Evolutionary conservation across 129 eudicot species (phyloP).

Genomic region (Escallonia herrerae): DNA sequence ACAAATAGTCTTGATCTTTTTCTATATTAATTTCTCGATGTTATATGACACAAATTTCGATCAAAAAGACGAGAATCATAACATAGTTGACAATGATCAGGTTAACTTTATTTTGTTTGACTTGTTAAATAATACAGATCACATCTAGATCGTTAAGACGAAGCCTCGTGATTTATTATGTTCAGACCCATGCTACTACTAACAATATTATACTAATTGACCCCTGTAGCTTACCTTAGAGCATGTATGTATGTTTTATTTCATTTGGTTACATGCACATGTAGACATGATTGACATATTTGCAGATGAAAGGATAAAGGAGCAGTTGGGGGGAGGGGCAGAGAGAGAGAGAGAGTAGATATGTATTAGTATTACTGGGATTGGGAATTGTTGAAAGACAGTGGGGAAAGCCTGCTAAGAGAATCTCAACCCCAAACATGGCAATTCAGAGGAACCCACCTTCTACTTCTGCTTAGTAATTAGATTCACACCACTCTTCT

Average conservation of each 20-base stretch:
- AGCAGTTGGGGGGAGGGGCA: neutral
- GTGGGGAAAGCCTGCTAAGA: slow-evolving; percentile 37
- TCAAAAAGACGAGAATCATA: too few relatives aligned
- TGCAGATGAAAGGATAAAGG: slow-evolving; percentile 12
- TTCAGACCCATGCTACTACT: slow-evolving; percentile 6
- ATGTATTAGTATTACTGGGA: slow-evolving; percentile 38
- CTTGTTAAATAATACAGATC: too few relatives aligned
- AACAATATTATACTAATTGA: too few relatives aligned
- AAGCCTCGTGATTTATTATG: neutral
- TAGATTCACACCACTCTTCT: slow-evolving; percentile 1
- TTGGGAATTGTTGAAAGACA: slow-evolving; percentile 43
- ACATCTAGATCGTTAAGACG: neutral
- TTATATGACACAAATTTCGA: too few relatives aligned
- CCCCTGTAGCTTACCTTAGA: slow-evolving; percentile 9
- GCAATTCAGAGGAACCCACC: slow-evolving; percentile 47
- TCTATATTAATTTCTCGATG: too few relatives aligned
- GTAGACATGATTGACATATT: neutral
- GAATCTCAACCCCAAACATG: slow-evolving; percentile 50
- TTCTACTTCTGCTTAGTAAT: slow-evolving; percentile 10
- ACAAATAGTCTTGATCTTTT: too few relatives aligned
- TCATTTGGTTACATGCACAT: neutral
- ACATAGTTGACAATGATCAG: too few relatives aligned
- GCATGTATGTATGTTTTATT: slow-evolving; percentile 22
- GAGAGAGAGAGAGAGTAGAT: slow-evolving; percentile 13
- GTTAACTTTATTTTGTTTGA: too few relatives aligned